A percentile compares a stretch with the other conserved stretches of the same genome.
Evolutionary conservation across 2,329 filamentous ascomycete genomes (phyloP).

Genomic region (Pseudogymnoascus sp.): DNA sequence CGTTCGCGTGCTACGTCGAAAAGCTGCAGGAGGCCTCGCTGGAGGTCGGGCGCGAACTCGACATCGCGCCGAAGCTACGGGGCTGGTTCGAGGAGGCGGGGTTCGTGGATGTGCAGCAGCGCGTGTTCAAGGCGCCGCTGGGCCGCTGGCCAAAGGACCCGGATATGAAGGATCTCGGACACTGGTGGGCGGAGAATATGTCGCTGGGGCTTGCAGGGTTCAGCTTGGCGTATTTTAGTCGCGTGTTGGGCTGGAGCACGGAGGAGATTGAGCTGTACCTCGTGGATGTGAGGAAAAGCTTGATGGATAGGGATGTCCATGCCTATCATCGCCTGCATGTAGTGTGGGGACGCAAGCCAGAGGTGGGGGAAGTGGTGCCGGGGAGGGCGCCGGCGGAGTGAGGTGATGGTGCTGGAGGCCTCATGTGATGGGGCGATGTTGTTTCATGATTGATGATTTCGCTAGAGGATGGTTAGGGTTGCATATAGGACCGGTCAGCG

Average conservation of each 20-base stretch:
- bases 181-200: conserved; percentile 23
- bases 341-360: conserved; percentile 22
- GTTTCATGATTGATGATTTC: conserved; percentile 1
- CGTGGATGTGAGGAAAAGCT: conserved; percentile 15
- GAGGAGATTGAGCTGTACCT: conserved; percentile 25
- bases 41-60: conserved; percentile 26
- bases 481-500: conserved; percentile 3
- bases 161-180: conserved; percentile 12
- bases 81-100: conserved; percentile 19
- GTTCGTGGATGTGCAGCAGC: conserved; percentile 25
- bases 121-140: conserved; percentile 37
- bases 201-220: conserved; percentile 20
- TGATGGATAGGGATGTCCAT: conserved; percentile 21
- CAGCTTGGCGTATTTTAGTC: conserved; percentile 21
- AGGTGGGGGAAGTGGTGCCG: neutral
- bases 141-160: conserved; percentile 41
- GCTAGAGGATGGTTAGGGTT: conserved; percentile 1
- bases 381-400: neutral
- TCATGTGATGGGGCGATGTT: neutral
- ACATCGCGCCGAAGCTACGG: conserved; percentile 17
- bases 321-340: conserved; percentile 24
- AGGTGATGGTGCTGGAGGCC: neutral
- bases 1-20: conserved; percentile 32
- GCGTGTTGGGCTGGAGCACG: conserved; percentile 23
- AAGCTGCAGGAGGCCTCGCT: conserved; percentile 28